These are phyloP conservation scores for slime mould (Dictyostelium discoideum) DNA, from an alignment of 78 protist species.

Conservation along the genomic window dicty_2.7 NC_007088.5:6074501-6075000, in stretches of 20 bases:
- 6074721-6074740: not conserved
- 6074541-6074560: not conserved
- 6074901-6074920: not conserved
- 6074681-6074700: not conserved
- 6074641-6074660: constrained; percentile 1
- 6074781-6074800: not conserved
- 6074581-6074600: not conserved
- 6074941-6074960: constrained; percentile 42
- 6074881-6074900: constrained; percentile 6
- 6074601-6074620: not conserved
- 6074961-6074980: constrained; percentile 46
- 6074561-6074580: constrained; percentile 3
- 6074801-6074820: not conserved
- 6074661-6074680: not conserved
- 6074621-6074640: not conserved
- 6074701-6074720: not conserved
- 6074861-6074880: not conserved
- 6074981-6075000: no score
- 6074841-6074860: not conserved
- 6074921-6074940: not conserved
- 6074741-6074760: not conserved
- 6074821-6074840: not conserved
- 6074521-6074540: not conserved
- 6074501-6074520: not conserved
- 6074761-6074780: not conserved